These are phyloP conservation scores for Thoreauomyces humboldtii DNA, from an alignment of 192 early-diverging fungal genomes.

Conservation along the genomic window DNA sequence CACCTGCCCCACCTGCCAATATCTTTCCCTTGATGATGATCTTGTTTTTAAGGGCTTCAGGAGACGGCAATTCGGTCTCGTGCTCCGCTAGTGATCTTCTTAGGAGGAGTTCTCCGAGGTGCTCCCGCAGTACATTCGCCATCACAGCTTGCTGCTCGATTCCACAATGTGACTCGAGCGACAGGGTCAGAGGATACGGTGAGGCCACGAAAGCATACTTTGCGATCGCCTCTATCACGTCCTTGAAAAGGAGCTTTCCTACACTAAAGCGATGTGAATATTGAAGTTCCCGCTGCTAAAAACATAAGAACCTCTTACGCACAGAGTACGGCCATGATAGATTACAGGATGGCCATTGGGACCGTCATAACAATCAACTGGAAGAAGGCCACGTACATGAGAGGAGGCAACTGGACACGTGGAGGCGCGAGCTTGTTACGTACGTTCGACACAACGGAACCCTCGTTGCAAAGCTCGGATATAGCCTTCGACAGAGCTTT, in stretches of 20 bases:
- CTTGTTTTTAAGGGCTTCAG: conserved; percentile 62
- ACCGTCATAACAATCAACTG: conserved; percentile 92
- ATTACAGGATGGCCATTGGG: conserved; percentile 72
- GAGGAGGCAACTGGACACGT: background rate
- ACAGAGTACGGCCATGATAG: conserved; percentile 82
- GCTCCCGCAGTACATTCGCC: conserved; percentile 65
- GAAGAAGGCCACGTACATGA: background rate
- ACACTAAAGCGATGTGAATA: conserved; percentile 49
- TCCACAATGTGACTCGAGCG: conserved; percentile 80
- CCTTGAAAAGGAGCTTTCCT: conserved; percentile 73
- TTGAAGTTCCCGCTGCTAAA: too few relatives aligned
- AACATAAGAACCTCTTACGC: too few relatives aligned
- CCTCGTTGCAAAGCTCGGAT: conserved; percentile 81
- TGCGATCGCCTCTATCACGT: conserved; percentile 77
- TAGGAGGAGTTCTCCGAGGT: conserved; percentile 69
- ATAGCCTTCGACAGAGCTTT: conserved; percentile 82
- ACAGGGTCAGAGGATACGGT: conserved; percentile 80
- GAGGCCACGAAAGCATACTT: conserved; percentile 84
- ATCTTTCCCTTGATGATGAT: conserved; percentile 71
- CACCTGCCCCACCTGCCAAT: conserved; percentile 17
- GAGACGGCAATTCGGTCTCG: conserved; percentile 62
- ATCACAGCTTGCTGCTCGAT: conserved; percentile 70
- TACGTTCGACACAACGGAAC: conserved; percentile 84
- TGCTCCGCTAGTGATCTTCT: conserved; percentile 38
- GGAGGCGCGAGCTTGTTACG: conserved; percentile 4